Base-by-base conservation (phyloP, 2,329 filamentous ascomycete genomes). In the Exophiala spinifera region DNA sequence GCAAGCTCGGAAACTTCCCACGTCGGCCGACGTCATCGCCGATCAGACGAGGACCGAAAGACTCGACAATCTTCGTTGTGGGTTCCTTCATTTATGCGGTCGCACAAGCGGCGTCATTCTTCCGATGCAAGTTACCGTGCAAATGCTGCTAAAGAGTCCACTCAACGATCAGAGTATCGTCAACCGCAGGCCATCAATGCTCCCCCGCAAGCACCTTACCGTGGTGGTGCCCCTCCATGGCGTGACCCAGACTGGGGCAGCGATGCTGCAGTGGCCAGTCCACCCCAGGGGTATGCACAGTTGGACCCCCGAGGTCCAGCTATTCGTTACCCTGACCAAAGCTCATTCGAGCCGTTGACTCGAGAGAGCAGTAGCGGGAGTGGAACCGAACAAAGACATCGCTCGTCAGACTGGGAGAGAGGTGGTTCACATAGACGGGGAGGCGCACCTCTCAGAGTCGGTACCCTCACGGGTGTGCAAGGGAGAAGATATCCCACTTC, bases 1-100 rank as follows among this genome's bases (percentile, higher is more conserved):
- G 67, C 67, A 36, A 66, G 63, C 49, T 66, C 69, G 14, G 69
- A 72, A 53, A 64, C 69, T 15, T 59, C 65, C 4, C 55, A 66
- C 13, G 51, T 56, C 2, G 64, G 66, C 15, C 56, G 53, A 5
- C 52, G 49, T 19, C 51, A 55, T 47, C 54, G 52, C 15, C 46
- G 19, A n/a, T 58, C 61, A 8, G 57, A 57, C 42, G 59, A 61
- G 36, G 61, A 60, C 7, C 54, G 54, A 19, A 59, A 55, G 36
- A 44, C 23, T 33, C 61, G 61, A 11, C 55, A 49, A 10, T 54
- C 52, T 44, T 55, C 56, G 10, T 54, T 59, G 20, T 59, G 60
- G 55, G 31, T 57, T 14, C 61, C 61, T 11, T 60, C 57, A 15
- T 59, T 63, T 31, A 54, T 62, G 51, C 46, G 49, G 39, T 62